Evolutionary conservation across 352 stramenopile species (phyloP).

Genomic region (Phytophthora sp.): DNA sequence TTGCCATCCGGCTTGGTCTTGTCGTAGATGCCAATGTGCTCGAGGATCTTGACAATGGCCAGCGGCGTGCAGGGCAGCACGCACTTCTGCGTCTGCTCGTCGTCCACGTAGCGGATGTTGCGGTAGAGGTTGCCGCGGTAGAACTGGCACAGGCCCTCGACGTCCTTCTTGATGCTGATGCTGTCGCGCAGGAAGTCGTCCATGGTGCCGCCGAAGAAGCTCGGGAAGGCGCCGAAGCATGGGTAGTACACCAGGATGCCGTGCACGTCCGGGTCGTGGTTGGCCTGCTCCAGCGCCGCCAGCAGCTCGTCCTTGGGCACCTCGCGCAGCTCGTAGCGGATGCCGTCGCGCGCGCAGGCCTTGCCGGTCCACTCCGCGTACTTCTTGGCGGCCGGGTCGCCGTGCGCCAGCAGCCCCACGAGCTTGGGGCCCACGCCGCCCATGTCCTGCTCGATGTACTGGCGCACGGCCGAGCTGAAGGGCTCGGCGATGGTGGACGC

Average conservation of each 20-base stretch:
- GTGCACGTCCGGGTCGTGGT: constrained; percentile 94
- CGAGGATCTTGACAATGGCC: constrained; percentile 95
- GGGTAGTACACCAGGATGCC: constrained; percentile 99
- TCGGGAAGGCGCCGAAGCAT: constrained; percentile 96
- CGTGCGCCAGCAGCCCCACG: constrained; percentile 94
- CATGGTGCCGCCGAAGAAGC: constrained; percentile 96
- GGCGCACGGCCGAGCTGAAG: constrained; percentile 84
- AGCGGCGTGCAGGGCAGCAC: constrained; percentile 97
- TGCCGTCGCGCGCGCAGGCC: constrained; percentile 94
- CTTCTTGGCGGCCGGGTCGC: constrained; percentile 93
- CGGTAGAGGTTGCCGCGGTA: constrained; percentile 98
- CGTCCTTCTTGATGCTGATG: constrained; percentile 97
- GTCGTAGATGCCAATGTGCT: constrained; percentile 91
- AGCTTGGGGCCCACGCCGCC: constrained; percentile 84
- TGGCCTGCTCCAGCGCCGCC: constrained; percentile 92
- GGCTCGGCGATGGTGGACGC: constrained; percentile 85
- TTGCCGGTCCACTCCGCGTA: constrained; percentile 98
- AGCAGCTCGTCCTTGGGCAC: constrained; percentile 95
- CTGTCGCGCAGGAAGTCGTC: constrained; percentile 98
- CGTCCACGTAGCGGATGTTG: constrained; percentile 96
- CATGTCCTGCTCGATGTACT: constrained; percentile 84
- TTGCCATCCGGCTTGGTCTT: constrained; percentile 55
- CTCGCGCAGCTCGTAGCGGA: constrained; percentile 96
- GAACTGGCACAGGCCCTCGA: constrained; percentile 95
- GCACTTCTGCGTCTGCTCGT: constrained; percentile 92